phyloP scores from a whole-genome alignment of 306 rosid species.

The Datisca glomerata region DNA sequence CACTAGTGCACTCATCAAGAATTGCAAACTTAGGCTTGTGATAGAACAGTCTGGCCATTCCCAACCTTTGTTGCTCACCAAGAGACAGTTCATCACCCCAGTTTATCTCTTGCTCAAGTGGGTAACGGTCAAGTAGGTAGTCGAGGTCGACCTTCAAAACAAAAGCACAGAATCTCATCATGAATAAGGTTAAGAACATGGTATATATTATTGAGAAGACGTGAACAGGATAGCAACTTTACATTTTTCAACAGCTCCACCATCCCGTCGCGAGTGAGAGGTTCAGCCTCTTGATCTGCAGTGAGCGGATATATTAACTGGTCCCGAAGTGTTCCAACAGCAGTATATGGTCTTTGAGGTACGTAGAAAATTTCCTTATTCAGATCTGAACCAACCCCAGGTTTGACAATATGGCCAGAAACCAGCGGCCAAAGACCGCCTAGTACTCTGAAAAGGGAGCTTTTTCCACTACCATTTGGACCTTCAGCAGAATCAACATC shows the following conservation, averaged over 20 bases:
- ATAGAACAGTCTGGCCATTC: slow-evolving; percentile 98
- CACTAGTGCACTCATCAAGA: slow-evolving; percentile 99
- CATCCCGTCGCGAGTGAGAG: slow-evolving; percentile 76
- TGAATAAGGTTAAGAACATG: neutral
- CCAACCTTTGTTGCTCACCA: slow-evolving; percentile 96
- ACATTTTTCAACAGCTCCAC: slow-evolving; percentile 53
- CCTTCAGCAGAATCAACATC: slow-evolving; percentile 43
- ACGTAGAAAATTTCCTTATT: slow-evolving; percentile 97
- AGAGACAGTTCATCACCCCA: slow-evolving; percentile 98
- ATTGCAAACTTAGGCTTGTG: slow-evolving; percentile 98
- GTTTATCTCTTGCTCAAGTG: slow-evolving; percentile 74
- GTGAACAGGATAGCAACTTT: neutral
- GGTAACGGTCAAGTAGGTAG: slow-evolving; percentile 85
- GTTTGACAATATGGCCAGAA: slow-evolving; percentile 89
- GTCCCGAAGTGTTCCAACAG: slow-evolving; percentile 96
- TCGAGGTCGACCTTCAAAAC: slow-evolving; percentile 87
- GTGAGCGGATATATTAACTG: slow-evolving; percentile 95
- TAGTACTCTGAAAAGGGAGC: slow-evolving; percentile 95
- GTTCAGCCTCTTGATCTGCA: slow-evolving; percentile 58
- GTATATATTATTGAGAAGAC: neutral
- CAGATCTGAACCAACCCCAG: slow-evolving; percentile 95
- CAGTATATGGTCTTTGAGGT: slow-evolving; percentile 98
- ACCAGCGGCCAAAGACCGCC: slow-evolving; percentile 99
- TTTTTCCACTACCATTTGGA: slow-evolving; percentile 99
- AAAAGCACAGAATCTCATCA: slow-evolving; percentile 9